Evolutionary conservation across 1,284 basidiomycete genomes (phyloP), one percentile per base, ranked within the genome.

Genomic region (Cryptococcus sp.): DNA sequence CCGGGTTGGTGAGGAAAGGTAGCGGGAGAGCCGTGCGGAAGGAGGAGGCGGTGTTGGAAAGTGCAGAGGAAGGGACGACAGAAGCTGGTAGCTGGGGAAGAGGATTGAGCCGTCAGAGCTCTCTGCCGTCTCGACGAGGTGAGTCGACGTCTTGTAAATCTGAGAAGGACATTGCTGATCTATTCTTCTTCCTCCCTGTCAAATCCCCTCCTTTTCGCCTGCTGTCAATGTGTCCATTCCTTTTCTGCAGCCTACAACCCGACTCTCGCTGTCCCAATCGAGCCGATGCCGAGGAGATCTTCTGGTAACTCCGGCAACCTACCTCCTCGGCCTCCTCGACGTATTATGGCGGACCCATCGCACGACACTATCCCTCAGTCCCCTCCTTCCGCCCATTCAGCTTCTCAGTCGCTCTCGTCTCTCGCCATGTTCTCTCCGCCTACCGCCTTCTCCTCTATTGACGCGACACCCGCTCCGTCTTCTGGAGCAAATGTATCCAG

Each of bases 81-180:
- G 60, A 62, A 51, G 50, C 39, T 21, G 53, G 52, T 3, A 61
- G 43, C 19, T 66, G 60, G 66, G 61, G 58, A 24, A 69, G 59
- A 51, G 66, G 66, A 1, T 50, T 71, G 6, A 56, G 52, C 33
- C 57, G 69, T 38, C 67, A 69, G 57, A 67, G 65, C 55, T 67
- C 65, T 23, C 52, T 71, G 9, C 67, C 67, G 11, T 63, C 60
- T 22, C 55, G 69, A 43, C 46, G 60, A 56, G 57, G 69, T 71
- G 50, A 56, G 67, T n/a, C n/a, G n/a, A n/a, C n/a, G n/a, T n/a
- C n/a, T n/a, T n/a, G n/a, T n/a, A n/a, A n/a, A n/a, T n/a, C n/a
- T n/a, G n/a, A n/a, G n/a, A n/a, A n/a, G n/a, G n/a, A n/a, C n/a
- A n/a, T n/a, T n/a, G n/a, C n/a, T n/a, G n/a, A n/a, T n/a, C n/a